A percentile compares a stretch with the other conserved stretches of the same genome.
phyloP scores from a whole-genome alignment of 2,329 filamentous ascomycete genomes.

The Aspergillus luchuensis region DNA sequence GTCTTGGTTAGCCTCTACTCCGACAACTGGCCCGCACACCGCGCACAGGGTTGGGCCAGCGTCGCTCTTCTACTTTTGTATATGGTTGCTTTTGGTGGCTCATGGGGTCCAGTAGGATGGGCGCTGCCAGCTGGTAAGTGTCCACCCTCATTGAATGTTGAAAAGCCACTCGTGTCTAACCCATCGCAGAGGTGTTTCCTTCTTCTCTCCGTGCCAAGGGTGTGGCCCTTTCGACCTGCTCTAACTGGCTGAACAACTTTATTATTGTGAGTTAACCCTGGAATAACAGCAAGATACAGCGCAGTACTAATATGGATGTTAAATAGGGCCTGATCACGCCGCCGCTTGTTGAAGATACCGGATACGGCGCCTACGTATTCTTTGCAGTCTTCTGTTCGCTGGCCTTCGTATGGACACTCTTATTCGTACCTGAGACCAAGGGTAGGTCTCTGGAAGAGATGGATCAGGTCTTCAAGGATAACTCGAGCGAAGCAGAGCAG shows the following conservation, averaged over 20 bases:
- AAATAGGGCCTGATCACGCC: conserved; percentile 63
- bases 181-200: conserved; percentile 63
- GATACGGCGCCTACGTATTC: conserved; percentile 59
- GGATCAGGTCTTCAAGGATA: conserved; percentile 49
- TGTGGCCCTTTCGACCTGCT: conserved; percentile 63
- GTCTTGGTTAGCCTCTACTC: conserved; percentile 57
- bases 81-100: conserved; percentile 63
- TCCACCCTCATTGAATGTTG: not conserved
- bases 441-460: conserved; percentile 59
- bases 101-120: conserved; percentile 57
- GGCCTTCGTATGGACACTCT: conserved; percentile 54
- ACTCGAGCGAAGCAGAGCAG: conserved; percentile 35
- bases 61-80: conserved; percentile 64
- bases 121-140: conserved; percentile 42
- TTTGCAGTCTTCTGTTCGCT: conserved; percentile 59
- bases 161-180: conserved; percentile 15
- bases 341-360: conserved; percentile 61
- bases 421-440: conserved; percentile 61
- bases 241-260: conserved; percentile 68
- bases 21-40: conserved; percentile 54
- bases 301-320: not conserved
- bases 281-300: no score
- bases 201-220: conserved; percentile 64
- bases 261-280: conserved; percentile 49
- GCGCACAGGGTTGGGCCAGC: conserved; percentile 56